Evolutionary conservation across 2,329 filamentous ascomycete genomes (phyloP), one percentile per base, ranked within the genome.

Genomic region (Lasiodiplodia sp.): DNA sequence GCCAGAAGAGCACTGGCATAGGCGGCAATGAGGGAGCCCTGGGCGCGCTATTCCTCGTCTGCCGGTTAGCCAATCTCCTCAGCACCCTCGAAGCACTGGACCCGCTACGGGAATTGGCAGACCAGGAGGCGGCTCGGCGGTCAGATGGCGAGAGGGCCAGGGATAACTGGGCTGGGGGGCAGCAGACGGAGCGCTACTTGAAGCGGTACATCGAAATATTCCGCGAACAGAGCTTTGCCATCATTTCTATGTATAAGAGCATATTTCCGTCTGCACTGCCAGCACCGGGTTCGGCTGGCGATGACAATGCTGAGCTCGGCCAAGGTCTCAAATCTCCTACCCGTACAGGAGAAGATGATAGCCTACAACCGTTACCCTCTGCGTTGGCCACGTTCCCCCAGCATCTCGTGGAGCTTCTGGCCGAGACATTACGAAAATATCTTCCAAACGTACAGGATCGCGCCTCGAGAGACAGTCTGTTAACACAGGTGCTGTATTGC

Each of bases 121-220:
- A 98, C 73, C 92, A 97, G 75, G 95, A 97, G 79, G 89, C 85
- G 0, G 76, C 81, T 37, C 82, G 82, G 52, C 80, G 87, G 56
- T 60, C 70, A 38, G 75, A 37, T 18, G 58, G 67, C n/a, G 67
- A 51, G 25, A 65, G 74, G 14, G 79, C 62, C 76, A 86, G 67
- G 12, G 75, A 80, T 44, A 37, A 8, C 11, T 91, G 86, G 87
- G 88, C 86, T 2, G 88, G 88, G 0, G 95, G 95, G 0, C 94
- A 97, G 75, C 96, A 98, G 78, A 97, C 94, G 0, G 96, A 98
- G 79, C 88, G 94, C 64, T 99, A 94, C 75, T 83, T 99, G 53
- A 99, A 98, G 79, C 88, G 94, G 58, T 99, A 97, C 79, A 92
- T 99, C 74, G 96, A 99, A 78, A 94, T 99, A 34, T 98, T 98